phyloP scores from a whole-genome alignment of 163 green algal species.

The Scenedesmus sp. region DNA sequence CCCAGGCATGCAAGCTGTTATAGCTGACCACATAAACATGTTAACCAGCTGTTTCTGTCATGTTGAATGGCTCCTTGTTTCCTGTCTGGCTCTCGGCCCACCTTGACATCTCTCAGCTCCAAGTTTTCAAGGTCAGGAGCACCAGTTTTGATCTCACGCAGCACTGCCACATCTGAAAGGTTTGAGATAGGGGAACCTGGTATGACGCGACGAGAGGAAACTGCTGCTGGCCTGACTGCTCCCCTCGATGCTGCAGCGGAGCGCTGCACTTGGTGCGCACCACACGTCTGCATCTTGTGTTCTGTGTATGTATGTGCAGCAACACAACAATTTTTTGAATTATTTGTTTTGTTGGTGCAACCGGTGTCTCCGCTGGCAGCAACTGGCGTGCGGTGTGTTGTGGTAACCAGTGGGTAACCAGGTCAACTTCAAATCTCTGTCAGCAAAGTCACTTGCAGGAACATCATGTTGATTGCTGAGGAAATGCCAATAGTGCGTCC shows the following conservation, averaged over 20 bases:
- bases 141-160: constrained; percentile 17
- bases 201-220: constrained; percentile 10
- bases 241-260: constrained; percentile 4
- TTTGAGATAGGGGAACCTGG: background rate
- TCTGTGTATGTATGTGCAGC: background rate
- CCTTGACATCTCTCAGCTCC: constrained; percentile 43
- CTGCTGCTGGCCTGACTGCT: background rate
- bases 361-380: background rate
- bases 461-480: background rate
- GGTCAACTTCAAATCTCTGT: background rate
- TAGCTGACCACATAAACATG: background rate
- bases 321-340: background rate
- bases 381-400: background rate
- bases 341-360: background rate
- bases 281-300: constrained; percentile 1
- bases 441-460: background rate
- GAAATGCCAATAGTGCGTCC: background rate
- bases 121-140: constrained; percentile 13
- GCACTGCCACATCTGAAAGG: constrained; percentile 13
- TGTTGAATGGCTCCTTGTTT: background rate
- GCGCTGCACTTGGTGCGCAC: background rate
- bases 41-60: no score
- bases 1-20: background rate
- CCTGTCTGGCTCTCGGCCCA: background rate
- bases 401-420: constrained; percentile 7